Evolutionary conservation across 2,329 filamentous ascomycete genomes (phyloP).

Genomic region (Coleophoma eucalyptorum): DNA sequence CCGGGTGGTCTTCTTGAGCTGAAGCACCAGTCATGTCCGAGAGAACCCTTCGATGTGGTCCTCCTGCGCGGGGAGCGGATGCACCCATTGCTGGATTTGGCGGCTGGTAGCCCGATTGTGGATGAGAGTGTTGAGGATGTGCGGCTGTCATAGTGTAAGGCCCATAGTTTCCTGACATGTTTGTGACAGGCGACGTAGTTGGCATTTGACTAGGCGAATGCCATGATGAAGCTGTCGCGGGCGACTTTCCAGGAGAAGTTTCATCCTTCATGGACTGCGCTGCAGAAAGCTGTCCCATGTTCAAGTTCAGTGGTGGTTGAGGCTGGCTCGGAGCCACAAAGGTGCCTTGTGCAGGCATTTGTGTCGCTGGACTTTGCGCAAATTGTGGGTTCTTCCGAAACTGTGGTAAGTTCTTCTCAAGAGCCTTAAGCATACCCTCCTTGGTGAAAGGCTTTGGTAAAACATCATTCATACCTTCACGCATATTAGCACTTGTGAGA

Average conservation of each 20-base stretch:
- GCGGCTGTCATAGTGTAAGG: constrained; percentile 24
- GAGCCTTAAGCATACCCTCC: constrained; percentile 76
- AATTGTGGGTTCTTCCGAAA: constrained; percentile 58
- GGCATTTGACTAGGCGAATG: constrained; percentile 26
- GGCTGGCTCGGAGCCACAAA: constrained; percentile 19
- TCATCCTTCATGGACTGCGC: constrained; percentile 27
- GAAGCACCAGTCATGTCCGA: constrained; percentile 22
- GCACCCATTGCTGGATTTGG: constrained; percentile 13
- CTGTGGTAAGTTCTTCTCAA: constrained; percentile 85
- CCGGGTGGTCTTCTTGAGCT: constrained; percentile 19
- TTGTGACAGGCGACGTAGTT: constrained; percentile 21
- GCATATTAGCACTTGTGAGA: constrained; percentile 13
- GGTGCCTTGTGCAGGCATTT: constrained; percentile 7
- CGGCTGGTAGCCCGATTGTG: constrained; percentile 6
- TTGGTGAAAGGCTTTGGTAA: constrained; percentile 95
- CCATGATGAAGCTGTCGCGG: constrained; percentile 25
- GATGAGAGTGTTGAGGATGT: constrained; percentile 17
- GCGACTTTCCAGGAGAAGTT: constrained; percentile 26
- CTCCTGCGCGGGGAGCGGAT: constrained; percentile 10
- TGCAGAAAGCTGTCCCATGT: constrained; percentile 22
- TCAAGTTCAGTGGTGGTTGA: constrained; percentile 21
- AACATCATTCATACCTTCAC: constrained; percentile 90
- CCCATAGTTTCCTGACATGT: constrained; percentile 15
- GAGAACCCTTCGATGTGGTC: constrained; percentile 22
- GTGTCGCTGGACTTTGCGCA: background rate